Evolutionary conservation across 371 early-diverging fungal species (phyloP).

Genomic region (Synchytrium microbalum): DNA sequence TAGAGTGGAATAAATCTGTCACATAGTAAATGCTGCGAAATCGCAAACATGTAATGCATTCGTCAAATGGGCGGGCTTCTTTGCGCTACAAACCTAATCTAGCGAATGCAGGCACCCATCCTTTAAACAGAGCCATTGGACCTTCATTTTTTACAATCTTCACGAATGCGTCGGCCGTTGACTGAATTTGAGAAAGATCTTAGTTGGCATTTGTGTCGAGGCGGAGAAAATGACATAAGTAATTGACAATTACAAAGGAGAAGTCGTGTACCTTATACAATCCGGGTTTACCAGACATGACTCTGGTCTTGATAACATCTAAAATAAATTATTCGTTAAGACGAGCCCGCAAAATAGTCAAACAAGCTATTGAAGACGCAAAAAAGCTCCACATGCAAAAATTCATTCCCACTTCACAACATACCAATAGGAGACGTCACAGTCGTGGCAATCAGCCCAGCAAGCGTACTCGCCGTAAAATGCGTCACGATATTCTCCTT

Average conservation of each 20-base stretch:
- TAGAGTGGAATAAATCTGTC: not conserved
- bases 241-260: not conserved
- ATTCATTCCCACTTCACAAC: not conserved
- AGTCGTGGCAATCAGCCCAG: constrained; percentile 85
- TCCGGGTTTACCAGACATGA: constrained; percentile 59
- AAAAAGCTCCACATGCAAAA: constrained; percentile 10
- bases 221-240: constrained; percentile 5
- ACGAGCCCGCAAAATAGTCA: no score
- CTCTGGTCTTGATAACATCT: constrained; percentile 85
- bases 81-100: no score
- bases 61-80: no score
- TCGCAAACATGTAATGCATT: no score
- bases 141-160: constrained; percentile 67
- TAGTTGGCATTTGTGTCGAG: not conserved
- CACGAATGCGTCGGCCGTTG: constrained; percentile 41
- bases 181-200: constrained; percentile 21
- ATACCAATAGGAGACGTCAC: constrained; percentile 21
- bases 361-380: constrained; percentile 55
- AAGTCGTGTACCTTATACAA: constrained; percentile 11
- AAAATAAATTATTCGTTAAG: constrained; percentile 20
- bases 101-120: constrained; percentile 76
- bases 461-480: constrained; percentile 64
- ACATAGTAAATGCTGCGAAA: not conserved
- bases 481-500: constrained; percentile 60
- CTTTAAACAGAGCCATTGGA: constrained; percentile 69